Base-by-base conservation (phyloP, 73 alveolate species). In the Paramecium caudatum region DNA sequence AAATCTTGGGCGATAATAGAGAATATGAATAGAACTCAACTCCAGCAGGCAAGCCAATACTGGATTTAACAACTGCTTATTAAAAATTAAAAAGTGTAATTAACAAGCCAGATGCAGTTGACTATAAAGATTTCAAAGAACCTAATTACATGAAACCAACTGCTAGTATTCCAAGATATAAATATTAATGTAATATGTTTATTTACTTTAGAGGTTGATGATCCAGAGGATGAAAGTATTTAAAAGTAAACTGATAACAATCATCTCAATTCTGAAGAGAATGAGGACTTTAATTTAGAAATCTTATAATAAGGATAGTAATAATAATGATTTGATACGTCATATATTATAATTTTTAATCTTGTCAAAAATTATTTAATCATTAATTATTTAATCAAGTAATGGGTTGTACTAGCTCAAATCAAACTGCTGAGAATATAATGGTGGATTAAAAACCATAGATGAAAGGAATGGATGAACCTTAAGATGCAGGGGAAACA, bases 111-210 rank as follows among this genome's bases (percentile, higher is more conserved):
- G 93, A 86, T 19, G 47, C 36, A 13, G 63, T 63, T 8, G 93
- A 86, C 65, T 61, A 62, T 36, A 68, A 78, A 62, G 93, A 86
- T 46, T 86, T 62, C 15, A 78, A 86, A 37, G 93, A 86, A 19
- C 93, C 93, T 36, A 55, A 86, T 30, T 86, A 86, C 45, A 70
- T 86, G 87, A 86, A 86, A 63, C 93, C 93, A 13, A 86, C 93
- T 13, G 88, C 80, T 12, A 86, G 90, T 23, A 86, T 86, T 19
- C 84, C 82, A 41, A 86, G 93, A 86, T 86, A 86, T 34, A 86
- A 86, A 46, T 86, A 62, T 45, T 33, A 65, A 65, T 33, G 83
- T 65, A 65, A 65, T 65, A 1, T 5, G 7, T 33, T 4, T 10
- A 30, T 32, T 3, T 65, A 65, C n/a, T 27, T 30, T 65, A 65